These are phyloP conservation scores for Lathyrus aphaca DNA, from an alignment of 306 rosid genomes.

Conservation along the genomic window DNA sequence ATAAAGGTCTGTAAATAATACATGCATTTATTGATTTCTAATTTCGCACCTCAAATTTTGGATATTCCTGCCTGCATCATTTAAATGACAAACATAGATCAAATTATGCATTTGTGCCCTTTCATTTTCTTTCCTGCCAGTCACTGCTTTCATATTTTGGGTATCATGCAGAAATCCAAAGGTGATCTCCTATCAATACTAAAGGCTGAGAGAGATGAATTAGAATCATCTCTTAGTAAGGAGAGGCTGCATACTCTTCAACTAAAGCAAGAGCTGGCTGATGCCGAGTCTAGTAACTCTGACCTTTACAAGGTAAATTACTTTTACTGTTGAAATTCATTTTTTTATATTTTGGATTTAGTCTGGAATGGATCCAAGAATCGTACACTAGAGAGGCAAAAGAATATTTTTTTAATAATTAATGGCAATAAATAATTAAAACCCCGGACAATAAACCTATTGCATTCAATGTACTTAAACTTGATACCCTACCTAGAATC, in stretches of 20 bases:
- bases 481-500: too few relatives aligned
- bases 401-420: neutral
- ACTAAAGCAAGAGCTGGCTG: slow-evolving; percentile 78
- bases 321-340: slow-evolving; percentile 10
- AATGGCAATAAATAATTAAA: slow-evolving; percentile 3
- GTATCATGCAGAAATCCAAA: slow-evolving; percentile 63
- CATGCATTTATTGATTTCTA: slow-evolving; percentile 12
- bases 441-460: slow-evolving; percentile 17
- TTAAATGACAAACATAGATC: neutral
- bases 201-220: slow-evolving; percentile 77
- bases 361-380: slow-evolving; percentile 24
- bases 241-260: slow-evolving; percentile 70
- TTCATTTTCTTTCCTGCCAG: slow-evolving; percentile 19
- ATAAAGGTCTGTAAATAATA: slow-evolving; percentile 4
- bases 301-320: slow-evolving; percentile 85
- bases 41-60: neutral
- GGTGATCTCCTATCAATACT: slow-evolving; percentile 59
- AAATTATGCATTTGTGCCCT: slow-evolving; percentile 19
- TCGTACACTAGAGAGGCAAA: slow-evolving; percentile 1
- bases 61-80: neutral
- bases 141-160: slow-evolving; percentile 33
- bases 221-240: slow-evolving; percentile 70
- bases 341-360: slow-evolving; percentile 29
- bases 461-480: too few relatives aligned
- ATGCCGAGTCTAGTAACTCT: slow-evolving; percentile 69